phyloP scores from a whole-genome alignment of 1,284 basidiomycete species.

The Cutaneotrichosporon dermatis region DNA sequence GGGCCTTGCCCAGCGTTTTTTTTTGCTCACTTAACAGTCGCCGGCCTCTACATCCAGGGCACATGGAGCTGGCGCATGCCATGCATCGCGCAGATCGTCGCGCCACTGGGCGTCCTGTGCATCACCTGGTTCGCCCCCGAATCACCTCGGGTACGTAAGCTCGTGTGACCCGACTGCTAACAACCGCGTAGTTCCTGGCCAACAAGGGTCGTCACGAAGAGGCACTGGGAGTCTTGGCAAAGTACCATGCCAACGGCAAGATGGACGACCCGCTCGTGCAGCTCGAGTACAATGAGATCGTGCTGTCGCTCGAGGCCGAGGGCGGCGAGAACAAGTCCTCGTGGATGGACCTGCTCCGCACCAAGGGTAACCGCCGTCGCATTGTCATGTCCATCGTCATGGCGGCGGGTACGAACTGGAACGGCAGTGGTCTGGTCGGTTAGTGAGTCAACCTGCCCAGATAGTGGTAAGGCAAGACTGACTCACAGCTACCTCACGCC shows the following conservation, averaged over 20 bases:
- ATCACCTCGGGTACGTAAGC: conserved; percentile 55
- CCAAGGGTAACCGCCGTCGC: conserved; percentile 49
- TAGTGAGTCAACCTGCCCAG: conserved; percentile 4
- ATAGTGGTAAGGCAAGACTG: background rate
- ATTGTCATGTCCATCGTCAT: conserved; percentile 23
- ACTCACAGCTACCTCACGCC: conserved; percentile 24
- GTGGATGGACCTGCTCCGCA: conserved; percentile 34
- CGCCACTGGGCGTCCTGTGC: background rate
- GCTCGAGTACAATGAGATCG: conserved; percentile 41
- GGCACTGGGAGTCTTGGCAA: conserved; percentile 56
- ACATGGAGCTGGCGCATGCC: conserved; percentile 7
- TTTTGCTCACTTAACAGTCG: background rate
- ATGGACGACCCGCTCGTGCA: conserved; percentile 29
- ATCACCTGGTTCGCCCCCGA: conserved; percentile 53
- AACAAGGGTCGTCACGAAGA: conserved; percentile 55
- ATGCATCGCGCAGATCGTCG: conserved; percentile 5
- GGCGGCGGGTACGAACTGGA: conserved; percentile 16
- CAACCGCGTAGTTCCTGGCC: conserved; percentile 53
- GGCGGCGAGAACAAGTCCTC: conserved; percentile 36
- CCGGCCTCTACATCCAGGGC: background rate
- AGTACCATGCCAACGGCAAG: conserved; percentile 57
- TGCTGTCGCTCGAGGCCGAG: conserved; percentile 41
- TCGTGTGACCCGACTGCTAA: background rate
- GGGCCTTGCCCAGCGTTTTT: no score
- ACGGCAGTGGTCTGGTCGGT: conserved; percentile 29